Evolutionary conservation across 495 filamentous ascomycete genomes (phyloP).

Genomic region (Diplogelasinospora grovesii): DNA sequence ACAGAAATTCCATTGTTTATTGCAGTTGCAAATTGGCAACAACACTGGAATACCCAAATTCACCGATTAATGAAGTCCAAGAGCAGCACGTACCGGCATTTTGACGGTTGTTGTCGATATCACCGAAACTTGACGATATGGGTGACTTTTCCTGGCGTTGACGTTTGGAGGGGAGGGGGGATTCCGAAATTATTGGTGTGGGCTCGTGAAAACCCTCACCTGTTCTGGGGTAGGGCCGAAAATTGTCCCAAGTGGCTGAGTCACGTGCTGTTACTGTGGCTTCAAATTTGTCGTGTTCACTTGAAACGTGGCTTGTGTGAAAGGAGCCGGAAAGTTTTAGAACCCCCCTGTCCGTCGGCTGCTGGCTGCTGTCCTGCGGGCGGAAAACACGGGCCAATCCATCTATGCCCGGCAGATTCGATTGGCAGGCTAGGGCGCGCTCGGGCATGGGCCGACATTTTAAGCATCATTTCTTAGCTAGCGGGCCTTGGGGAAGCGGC

Average conservation of each 20-base stretch:
- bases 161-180: conserved; percentile 29
- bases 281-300: conserved; percentile 7
- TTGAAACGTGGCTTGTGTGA: conserved; percentile 12
- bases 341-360: background rate
- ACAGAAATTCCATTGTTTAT: too few species aligned
- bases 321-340: background rate
- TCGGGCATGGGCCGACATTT: too few species aligned
- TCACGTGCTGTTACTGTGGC: conserved; percentile 17
- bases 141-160: too few species aligned
- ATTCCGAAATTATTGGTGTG: conserved; percentile 37
- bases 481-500: too few species aligned
- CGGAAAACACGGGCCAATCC: too few species aligned
- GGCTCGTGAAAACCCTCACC: conserved; percentile 30
- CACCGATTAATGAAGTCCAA: too few species aligned
- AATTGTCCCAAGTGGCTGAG: conserved; percentile 19
- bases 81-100: conserved; percentile 66
- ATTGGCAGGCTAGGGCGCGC: too few species aligned
- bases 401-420: too few species aligned
- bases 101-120: conserved; percentile 54
- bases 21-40: background rate
- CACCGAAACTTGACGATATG: conserved; percentile 34
- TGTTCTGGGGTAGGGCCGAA: conserved; percentile 18
- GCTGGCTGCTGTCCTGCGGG: too few species aligned
- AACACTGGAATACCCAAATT: background rate
- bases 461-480: too few species aligned